phyloP scores from a whole-genome alignment of 2,329 filamentous ascomycete species.

The Boeremia lycopersici region DNA sequence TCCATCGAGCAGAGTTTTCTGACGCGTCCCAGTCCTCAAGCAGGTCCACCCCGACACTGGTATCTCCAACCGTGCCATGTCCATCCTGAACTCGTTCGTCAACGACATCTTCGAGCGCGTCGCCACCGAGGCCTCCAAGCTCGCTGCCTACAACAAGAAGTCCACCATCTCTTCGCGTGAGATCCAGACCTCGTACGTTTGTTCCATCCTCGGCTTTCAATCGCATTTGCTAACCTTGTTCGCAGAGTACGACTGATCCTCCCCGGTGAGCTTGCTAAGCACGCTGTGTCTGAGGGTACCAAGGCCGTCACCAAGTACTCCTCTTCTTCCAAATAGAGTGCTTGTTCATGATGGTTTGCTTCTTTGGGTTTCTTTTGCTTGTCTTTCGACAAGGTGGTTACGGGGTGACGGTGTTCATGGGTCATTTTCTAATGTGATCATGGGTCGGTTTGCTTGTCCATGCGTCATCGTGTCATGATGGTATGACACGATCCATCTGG shows the following conservation, averaged over 20 bases:
- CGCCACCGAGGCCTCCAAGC: constrained; percentile 97
- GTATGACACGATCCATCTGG: constrained; percentile 46
- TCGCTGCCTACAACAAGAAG: constrained; percentile 99
- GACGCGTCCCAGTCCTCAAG: constrained; percentile 78
- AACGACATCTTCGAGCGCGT: constrained; percentile 99
- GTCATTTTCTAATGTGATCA: constrained; percentile 59
- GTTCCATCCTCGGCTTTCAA: not conserved
- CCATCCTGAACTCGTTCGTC: constrained; percentile 99
- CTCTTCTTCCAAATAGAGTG: constrained; percentile 93
- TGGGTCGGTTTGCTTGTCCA: constrained; percentile 55
- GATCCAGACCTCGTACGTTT: constrained; percentile 89
- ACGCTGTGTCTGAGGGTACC: constrained; percentile 98
- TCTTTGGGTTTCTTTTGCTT: constrained; percentile 59
- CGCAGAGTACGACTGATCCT: constrained; percentile 88
- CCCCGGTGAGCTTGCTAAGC: constrained; percentile 98
- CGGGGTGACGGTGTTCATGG: constrained; percentile 51
- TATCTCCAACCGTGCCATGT: constrained; percentile 99
- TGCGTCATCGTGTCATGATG: constrained; percentile 45
- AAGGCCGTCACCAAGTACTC: constrained; percentile 99
- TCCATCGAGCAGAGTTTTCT: constrained; percentile 15
- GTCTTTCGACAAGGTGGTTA: constrained; percentile 55
- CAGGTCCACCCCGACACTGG: constrained; percentile 99
- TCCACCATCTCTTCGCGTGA: constrained; percentile 99
- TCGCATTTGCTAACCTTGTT: constrained; percentile 33
- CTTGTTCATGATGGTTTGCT: constrained; percentile 49